Evolutionary conservation across 495 filamentous ascomycete species (phyloP).

Genomic region (Penicillium atrosanguineum): DNA sequence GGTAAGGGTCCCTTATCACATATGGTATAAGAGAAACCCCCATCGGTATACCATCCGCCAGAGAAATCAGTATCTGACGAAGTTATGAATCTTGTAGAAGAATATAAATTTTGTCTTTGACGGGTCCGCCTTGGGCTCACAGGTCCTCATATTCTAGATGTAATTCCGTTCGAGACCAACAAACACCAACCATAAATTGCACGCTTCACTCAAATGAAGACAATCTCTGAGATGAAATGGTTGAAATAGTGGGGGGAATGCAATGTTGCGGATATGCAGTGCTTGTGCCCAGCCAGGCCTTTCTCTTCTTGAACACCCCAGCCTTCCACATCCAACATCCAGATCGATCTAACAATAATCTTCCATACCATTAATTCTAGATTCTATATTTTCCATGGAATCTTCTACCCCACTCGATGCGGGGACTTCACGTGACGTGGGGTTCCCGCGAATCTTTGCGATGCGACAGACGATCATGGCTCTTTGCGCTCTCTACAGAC

Average conservation of each 20-base stretch:
- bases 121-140: too few species aligned
- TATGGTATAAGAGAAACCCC: too few species aligned
- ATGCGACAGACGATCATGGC: background rate
- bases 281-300: background rate
- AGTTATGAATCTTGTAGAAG: too few species aligned
- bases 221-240: background rate
- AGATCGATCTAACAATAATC: too few species aligned
- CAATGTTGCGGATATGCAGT: background rate
- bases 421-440: background rate
- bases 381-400: background rate
- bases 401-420: background rate
- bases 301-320: background rate
- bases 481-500: background rate
- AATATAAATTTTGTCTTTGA: too few species aligned
- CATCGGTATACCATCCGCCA: too few species aligned
- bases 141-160: too few species aligned
- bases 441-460: background rate
- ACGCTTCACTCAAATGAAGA: background rate
- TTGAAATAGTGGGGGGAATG: background rate
- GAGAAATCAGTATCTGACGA: too few species aligned
- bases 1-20: too few species aligned
- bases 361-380: background rate
- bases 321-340: background rate
- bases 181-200: too few species aligned
- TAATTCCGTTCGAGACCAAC: too few species aligned